phyloP scores from a whole-genome alignment of 768 basidiomycete species.

The Hemileccinum rubropunctum region DNA sequence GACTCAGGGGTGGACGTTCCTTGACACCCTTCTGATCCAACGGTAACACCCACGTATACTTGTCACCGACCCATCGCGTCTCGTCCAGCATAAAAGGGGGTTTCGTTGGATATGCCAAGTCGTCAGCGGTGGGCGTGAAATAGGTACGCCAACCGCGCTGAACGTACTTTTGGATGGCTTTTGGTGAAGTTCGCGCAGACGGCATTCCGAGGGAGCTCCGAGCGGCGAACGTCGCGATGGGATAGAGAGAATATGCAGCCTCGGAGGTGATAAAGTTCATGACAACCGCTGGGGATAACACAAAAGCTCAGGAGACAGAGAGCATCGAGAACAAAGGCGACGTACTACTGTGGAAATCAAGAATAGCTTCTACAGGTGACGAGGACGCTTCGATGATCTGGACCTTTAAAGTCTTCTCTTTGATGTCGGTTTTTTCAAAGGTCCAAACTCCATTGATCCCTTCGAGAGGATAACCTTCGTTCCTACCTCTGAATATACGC shows the following conservation, averaged over 20 bases:
- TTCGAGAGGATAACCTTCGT: background rate
- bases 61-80: constrained; percentile 33
- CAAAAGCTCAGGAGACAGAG: background rate
- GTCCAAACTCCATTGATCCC: constrained; percentile 17
- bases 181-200: constrained; percentile 3
- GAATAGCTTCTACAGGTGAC: constrained; percentile 32
- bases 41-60: constrained; percentile 29
- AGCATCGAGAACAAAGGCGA: background rate
- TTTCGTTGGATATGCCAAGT: background rate
- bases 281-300: background rate
- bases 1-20: constrained; percentile 10
- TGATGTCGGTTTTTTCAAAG: constrained; percentile 18
- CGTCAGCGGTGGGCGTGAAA: background rate
- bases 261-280: constrained; percentile 43
- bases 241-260: constrained; percentile 41
- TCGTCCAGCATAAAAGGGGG: constrained; percentile 18
- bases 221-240: constrained; percentile 37
- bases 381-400: constrained; percentile 36
- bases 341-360: constrained; percentile 49
- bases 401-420: constrained; percentile 24
- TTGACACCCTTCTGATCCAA: constrained; percentile 21
- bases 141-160: constrained; percentile 36
- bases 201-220: constrained; percentile 23
- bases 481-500: background rate
- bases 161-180: constrained; percentile 32